A percentile compares a stretch with the other conserved stretches of the same genome.
These are phyloP conservation scores for Cordyceps cateniannulata DNA, from an alignment of 2,329 filamentous ascomycete species.

Conservation along the genomic window DNA sequence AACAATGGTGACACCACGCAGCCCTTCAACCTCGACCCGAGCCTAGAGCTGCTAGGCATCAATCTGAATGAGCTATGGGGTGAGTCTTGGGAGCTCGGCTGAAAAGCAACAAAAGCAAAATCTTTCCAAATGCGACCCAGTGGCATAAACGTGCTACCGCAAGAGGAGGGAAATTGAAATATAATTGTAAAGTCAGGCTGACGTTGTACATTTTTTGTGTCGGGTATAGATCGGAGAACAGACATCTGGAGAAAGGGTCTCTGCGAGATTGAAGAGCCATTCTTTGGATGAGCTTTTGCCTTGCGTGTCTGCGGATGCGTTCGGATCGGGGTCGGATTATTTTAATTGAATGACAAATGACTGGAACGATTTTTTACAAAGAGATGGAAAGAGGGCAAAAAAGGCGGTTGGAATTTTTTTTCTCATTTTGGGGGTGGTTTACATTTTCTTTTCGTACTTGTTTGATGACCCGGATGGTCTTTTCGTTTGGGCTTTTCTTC, in stretches of 20 bases:
- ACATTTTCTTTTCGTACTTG: not conserved
- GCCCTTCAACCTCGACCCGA: slow-evolving; percentile 46
- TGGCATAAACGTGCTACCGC: not conserved
- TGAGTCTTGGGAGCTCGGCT: slow-evolving; percentile 39
- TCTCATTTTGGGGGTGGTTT: not conserved
- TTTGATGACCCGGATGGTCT: not conserved
- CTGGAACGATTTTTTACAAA: not conserved
- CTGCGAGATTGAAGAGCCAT: slow-evolving; percentile 9
- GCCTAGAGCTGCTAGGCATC: slow-evolving; percentile 45
- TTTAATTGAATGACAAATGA: not conserved
- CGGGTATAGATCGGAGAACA: slow-evolving; percentile 7
- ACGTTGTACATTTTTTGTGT: not conserved
- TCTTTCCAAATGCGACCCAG: not conserved
- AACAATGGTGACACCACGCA: slow-evolving; percentile 25
- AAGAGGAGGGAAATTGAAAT: not conserved
- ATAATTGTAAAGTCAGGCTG: slow-evolving; percentile 7
- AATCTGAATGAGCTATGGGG: slow-evolving; percentile 52
- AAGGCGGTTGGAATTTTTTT: not conserved
- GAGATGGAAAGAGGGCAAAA: not conserved
- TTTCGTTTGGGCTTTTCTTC: not conserved
- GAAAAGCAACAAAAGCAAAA: slow-evolving; percentile 9
- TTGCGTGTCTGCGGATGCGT: not conserved
- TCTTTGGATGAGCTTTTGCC: not conserved
- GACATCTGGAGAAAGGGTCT: slow-evolving; percentile 11
- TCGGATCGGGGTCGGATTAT: not conserved